Conservation (phyloP, 176 grass and related monocot genomes). For the Otatea glauca region DNA sequence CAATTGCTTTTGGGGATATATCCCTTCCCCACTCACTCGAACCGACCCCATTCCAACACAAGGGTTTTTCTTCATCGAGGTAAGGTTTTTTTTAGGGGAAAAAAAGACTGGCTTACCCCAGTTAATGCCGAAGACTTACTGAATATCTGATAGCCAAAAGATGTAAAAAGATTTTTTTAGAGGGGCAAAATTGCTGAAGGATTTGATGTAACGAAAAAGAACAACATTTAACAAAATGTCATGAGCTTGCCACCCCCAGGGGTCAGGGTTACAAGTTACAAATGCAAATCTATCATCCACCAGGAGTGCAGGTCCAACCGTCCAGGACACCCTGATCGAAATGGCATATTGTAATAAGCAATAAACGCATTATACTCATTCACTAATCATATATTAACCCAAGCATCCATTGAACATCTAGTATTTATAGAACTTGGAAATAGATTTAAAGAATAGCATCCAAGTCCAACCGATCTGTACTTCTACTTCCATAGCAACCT, state of each 20-base stretch:
- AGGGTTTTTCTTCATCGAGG: no score
- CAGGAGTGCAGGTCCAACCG: not conserved
- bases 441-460: constrained; percentile 12
- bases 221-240: not conserved
- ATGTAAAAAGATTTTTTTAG: no score
- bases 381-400: not conserved
- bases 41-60: no score
- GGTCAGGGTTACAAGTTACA: no score
- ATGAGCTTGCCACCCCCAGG: not conserved
- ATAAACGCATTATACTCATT: not conserved
- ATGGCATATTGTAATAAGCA: not conserved
- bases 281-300: not conserved
- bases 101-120: no score
- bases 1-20: no score
- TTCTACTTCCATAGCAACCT: constrained; percentile 44
- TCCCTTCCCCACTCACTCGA: no score
- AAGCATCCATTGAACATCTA: not conserved
- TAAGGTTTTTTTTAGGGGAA: no score
- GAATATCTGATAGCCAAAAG: no score
- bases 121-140: no score
- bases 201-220: no score
- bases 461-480: constrained; percentile 28
- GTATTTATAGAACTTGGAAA: not conserved
- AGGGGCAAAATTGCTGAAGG: no score
- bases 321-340: not conserved